phyloP scores from a whole-genome alignment of 1,284 basidiomycete species.

The Apiotrichum gracile region DNA sequence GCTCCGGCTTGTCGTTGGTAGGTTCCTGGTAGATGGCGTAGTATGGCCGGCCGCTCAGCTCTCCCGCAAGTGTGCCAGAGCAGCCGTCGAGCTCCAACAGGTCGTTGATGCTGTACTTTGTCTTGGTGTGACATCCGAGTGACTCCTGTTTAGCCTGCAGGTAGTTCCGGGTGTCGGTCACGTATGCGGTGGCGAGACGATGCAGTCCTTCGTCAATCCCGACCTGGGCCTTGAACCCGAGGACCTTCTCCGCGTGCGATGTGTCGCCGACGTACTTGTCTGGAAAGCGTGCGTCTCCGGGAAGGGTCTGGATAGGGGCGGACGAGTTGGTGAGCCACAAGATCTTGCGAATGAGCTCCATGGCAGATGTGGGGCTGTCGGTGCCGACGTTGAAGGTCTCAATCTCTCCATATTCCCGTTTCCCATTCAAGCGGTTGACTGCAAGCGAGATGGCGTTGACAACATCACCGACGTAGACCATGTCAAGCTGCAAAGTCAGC shows the following conservation, averaged over 20 bases:
- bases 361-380: constrained; percentile 12
- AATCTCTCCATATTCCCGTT: not conserved
- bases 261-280: constrained; percentile 20
- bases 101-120: constrained; percentile 11
- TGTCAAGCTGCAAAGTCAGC: constrained; percentile 12
- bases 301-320: constrained; percentile 24
- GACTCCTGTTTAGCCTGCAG: not conserved
- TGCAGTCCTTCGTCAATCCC: constrained; percentile 21
- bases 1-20: not conserved
- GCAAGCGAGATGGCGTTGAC: constrained; percentile 22
- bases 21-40: constrained; percentile 9
- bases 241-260: constrained; percentile 5
- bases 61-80: constrained; percentile 14
- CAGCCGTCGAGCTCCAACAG: constrained; percentile 22
- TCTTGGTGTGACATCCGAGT: not conserved
- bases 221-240: constrained; percentile 20
- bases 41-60: constrained; percentile 10
- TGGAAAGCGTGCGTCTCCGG: constrained; percentile 19
- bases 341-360: constrained; percentile 20
- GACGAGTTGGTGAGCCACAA: constrained; percentile 23
- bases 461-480: constrained; percentile 28
- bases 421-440: constrained; percentile 6
- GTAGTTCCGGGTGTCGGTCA: constrained; percentile 9
- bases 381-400: constrained; percentile 26
- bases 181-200: constrained; percentile 13